Evolutionary conservation across 202 grass and related monocot genomes (phyloP), one percentile per base, ranked within the genome.

Genomic region (Carex sylvatica): DNA sequence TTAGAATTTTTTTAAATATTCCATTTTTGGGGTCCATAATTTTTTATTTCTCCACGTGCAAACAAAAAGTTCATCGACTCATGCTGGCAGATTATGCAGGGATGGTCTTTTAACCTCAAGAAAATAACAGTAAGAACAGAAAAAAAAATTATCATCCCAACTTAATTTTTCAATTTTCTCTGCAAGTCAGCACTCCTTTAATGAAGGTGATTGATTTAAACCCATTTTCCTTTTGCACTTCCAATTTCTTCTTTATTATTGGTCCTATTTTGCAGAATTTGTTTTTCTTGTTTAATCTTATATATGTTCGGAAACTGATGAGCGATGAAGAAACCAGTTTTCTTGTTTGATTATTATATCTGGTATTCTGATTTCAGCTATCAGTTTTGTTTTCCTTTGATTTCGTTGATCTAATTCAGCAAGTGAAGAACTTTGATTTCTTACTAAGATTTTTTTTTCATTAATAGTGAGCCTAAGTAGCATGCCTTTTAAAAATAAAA

Each of bases 121-220:
- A 65, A 55, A 63, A 62, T 80, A 80, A 80, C 19, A 8, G 58
- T 47, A 46, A 28, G 3, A 80, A 80, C 58, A 64, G 59, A 65
- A 80, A 80, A 62, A 26, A 80, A 74, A 74, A 65, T 15, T 47
- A 62, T 80, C 78, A 47, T 47, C 16, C 58, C n/a, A 24, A 63
- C 18, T 65, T 61, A 40, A 47, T 80, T 65, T 65, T 80, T 44
- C 35, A 24, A 26, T 14, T 65, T 47, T 40, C 59, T 80, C 56
- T 80, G 78, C 78, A 36, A 49, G 78, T 22, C 78, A 64, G 36
- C 56, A 63, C 2, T 35, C 69, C 51, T 55, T 56, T 54, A 56
- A 56, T n/a, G 46, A 76, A 76, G 78, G 59, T 80, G 19, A 49
- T 80, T 65, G 6, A 64, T 44, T 62, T 24, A 44, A 26, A 65